phyloP scores from a whole-genome alignment of 257 asterid species.

The Solanum medicagineum region DNA sequence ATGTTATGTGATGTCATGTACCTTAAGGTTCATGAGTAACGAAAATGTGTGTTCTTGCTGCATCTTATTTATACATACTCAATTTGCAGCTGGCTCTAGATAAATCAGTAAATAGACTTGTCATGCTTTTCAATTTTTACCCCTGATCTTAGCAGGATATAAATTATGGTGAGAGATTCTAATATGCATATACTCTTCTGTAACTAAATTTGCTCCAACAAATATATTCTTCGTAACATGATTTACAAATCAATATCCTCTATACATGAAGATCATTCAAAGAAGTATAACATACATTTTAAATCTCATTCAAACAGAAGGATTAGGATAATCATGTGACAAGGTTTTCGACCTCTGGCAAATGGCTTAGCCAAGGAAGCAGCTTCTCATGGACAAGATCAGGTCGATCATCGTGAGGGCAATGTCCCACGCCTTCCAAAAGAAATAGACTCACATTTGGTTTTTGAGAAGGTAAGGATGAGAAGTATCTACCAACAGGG shows the following conservation, averaged over 20 bases:
- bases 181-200: not conserved
- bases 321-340: not conserved
- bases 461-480: slow-evolving; percentile 32
- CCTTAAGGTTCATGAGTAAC: not conserved
- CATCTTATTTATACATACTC: not conserved
- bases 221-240: not conserved
- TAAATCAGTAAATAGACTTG: not conserved
- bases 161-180: not conserved
- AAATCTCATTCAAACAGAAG: not conserved
- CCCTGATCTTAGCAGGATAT: not conserved
- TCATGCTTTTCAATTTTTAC: not conserved
- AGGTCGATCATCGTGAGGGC: slow-evolving; percentile 94
- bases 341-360: slow-evolving; percentile 14
- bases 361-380: slow-evolving; percentile 75
- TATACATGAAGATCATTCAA: not conserved
- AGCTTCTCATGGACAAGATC: slow-evolving; percentile 71
- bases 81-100: not conserved
- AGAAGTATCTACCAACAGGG: slow-evolving; percentile 87
- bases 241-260: not conserved
- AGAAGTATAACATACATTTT: not conserved
- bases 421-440: slow-evolving; percentile 84
- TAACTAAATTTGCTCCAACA: not conserved
- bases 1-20: not conserved
- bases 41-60: not conserved
- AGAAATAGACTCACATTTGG: slow-evolving; percentile 47